Evolutionary conservation across 2,329 filamentous ascomycete genomes (phyloP), one percentile per base, ranked within the genome.

Genomic region (Diaporthe sp.): DNA sequence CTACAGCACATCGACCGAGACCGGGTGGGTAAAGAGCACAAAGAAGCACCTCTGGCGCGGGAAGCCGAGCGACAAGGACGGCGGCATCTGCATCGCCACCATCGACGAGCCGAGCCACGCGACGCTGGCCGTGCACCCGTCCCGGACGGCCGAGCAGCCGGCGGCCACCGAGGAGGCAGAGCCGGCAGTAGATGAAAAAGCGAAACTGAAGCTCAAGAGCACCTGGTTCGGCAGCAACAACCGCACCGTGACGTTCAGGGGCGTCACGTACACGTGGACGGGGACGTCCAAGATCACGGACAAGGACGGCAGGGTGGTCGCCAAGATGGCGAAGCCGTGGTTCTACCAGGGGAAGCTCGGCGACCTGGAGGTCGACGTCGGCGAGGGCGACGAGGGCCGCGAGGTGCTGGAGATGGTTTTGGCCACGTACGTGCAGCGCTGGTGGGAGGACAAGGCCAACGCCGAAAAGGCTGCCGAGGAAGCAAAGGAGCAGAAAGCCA

Each of bases 21-120:
- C 68, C 20, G 72, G 75, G 4, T 42, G 61, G 44, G 47, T 75
- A 4, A 73, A 55, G n/a, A 53, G 31, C 53, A 75, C 60, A 49
- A 75, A 72, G 73, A 76, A 76, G 47, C 70, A 76, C 8, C 53
- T 76, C 20, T 76, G 74, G 47, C 75, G 75, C n/a, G 75, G 75
- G 3, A 47, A 71, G 28, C 61, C 75, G 2, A 51, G 73, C 61
- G 75, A 75, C 28, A 76, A 75, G 42, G 73, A 76, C 2, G 73
- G 73, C 8, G 75, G 75, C 37, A 74, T 72, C 51, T 76, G 75
- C 55, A 71, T 76, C 6, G 75, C 75, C 5, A 76, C 75, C 25
- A 75, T 76, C 28, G 75, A 76, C 49, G 73, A 76, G 73, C 73
- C 75, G 4, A 61, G 34, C 44, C 9, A 51, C 6, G 60, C 49